Evolutionary conservation across 805 yeast species (phyloP).

Genomic region (Brettanomyces naardenensis): DNA sequence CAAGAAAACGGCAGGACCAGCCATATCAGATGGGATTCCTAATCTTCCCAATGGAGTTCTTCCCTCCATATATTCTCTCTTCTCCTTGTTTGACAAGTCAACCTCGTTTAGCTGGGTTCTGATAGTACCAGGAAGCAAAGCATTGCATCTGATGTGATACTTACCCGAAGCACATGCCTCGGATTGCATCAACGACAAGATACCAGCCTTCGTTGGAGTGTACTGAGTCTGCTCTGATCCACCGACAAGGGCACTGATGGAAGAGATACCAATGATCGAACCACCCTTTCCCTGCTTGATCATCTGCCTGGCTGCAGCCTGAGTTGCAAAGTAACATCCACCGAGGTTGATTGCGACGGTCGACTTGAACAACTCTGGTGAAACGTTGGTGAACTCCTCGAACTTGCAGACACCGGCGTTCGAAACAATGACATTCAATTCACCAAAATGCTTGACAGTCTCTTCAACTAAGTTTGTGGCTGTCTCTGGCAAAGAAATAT

Average conservation of each 20-base stretch:
- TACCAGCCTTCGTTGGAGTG: slow-evolving; percentile 42
- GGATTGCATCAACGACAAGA: slow-evolving; percentile 35
- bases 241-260: slow-evolving; percentile 37
- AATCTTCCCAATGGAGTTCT: slow-evolving; percentile 33
- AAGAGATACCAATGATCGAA: slow-evolving; percentile 35
- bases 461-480: slow-evolving; percentile 23
- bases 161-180: slow-evolving; percentile 36
- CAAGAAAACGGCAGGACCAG: slow-evolving; percentile 35
- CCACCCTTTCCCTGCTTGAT: slow-evolving; percentile 39
- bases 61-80: slow-evolving; percentile 30
- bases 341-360: slow-evolving; percentile 34
- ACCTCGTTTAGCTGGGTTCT: slow-evolving; percentile 34
- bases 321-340: slow-evolving; percentile 38
- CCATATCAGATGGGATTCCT: slow-evolving; percentile 30
- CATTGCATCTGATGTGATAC: slow-evolving; percentile 36
- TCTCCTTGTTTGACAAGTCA: slow-evolving; percentile 29
- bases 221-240: slow-evolving; percentile 39
- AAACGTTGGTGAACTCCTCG: slow-evolving; percentile 32
- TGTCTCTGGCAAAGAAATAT: slow-evolving; percentile 33
- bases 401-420: slow-evolving; percentile 41
- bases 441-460: slow-evolving; percentile 31
- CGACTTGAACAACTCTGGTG: slow-evolving; percentile 27
- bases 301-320: slow-evolving; percentile 40
- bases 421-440: slow-evolving; percentile 33
- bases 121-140: slow-evolving; percentile 39